Base-by-base conservation (phyloP, 2,329 filamentous ascomycete species). In the Ustilaginoidea virens region DNA sequence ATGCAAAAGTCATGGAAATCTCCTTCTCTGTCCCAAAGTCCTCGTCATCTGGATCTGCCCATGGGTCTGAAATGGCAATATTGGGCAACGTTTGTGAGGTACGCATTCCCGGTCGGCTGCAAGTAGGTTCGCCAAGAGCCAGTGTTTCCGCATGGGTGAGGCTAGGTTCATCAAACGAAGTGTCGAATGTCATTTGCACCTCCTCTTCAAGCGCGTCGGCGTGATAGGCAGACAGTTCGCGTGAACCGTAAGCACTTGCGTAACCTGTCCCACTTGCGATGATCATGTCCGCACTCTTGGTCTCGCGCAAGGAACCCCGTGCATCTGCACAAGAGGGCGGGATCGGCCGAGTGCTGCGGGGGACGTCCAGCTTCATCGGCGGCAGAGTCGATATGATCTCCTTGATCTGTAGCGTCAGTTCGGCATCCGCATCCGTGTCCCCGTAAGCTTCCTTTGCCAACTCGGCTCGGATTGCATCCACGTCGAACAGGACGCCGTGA, bases 401-500 rank as follows among this genome's bases (percentile, higher is more conserved):
- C 46, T 74, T 77, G 38, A 92, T 73, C 49, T 70, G 62, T 26
- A 74, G 40, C 31, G 66, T 56, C 28, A 56, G 53, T 23, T 58
- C 53, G 29, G 52, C 43, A 21, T 74, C 65, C 15, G 69, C 66
- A 21, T 74, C 65, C 15, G 69, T 66, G 24, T 65, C 63, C n/a
- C 28, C 34, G 17, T 36, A 31, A 12, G 47, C 43, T 36, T 87
- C 79, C 27, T 69, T 71, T 17, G 81, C 81, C 19, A 98, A 60
- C 44, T 92, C 81, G 7, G 82, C 76, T 27, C 82, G 69, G 39
- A 98, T 96, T 9, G 90, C 90, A 43, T 98, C 90, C 26, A 98
- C 73, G 44, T 98, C 90, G 44, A 98, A 98, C 25, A 98, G 63
- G 7, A 96, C 78, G 19, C 69, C 69, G 23, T 60, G 58, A 41